Base-by-base conservation (phyloP, 768 basidiomycete genomes). In the Auricularia auricula-judae region DNA sequence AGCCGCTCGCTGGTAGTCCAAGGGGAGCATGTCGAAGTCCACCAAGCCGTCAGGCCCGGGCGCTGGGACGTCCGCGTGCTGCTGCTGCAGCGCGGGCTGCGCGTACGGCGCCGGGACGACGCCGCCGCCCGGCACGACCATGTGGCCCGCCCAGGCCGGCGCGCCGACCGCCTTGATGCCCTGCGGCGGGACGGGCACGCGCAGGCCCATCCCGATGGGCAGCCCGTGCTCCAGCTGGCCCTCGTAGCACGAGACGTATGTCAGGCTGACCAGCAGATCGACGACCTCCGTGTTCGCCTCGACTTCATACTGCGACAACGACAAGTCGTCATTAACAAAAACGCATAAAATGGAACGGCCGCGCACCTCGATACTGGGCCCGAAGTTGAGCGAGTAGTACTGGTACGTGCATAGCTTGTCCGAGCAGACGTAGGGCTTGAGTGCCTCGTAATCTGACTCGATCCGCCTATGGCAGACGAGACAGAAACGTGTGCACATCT, bases 391-490 rank as follows among this genome's bases (percentile, higher is more conserved):
- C 3, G 79, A 75, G 70, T 87, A 87, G 68, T 86, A 88, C 69
- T 86, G 87, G 71, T 86, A 90, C 4, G 82, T 75, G 72, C 88
- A 90, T 3, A 90, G 78, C 63, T 81, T 80, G 3, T 78, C 79
- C 63, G 81, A 79, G 71, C 88, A 90, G 33, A 90, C 86, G 69
- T 88, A 89, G 1, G 88, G 88, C 70, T 88, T 87, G 65, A 89
- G 79, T 1, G 84, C 81, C 66, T 84, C 83, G 65, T 80, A 82
- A 47, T 81, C 77, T 8, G 74, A 76, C 10, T 76, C 68, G 36
- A 86, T 59, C 47, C 79, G 81, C 67, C 82, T 82, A 69, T 87
- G 87, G 73, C 88, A 89, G n/a, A 87, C 85, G n/a, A 87, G 77
- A 68, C 88, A 90, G 72, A 83, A 87, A 23, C 82, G 78, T 0